Percentiles rank a stretch among this genome's conserved stretches.
These are phyloP conservation scores for Lecanicillium sp. DNA, from an alignment of 2,329 filamentous ascomycete species.

Conservation along the genomic window DNA sequence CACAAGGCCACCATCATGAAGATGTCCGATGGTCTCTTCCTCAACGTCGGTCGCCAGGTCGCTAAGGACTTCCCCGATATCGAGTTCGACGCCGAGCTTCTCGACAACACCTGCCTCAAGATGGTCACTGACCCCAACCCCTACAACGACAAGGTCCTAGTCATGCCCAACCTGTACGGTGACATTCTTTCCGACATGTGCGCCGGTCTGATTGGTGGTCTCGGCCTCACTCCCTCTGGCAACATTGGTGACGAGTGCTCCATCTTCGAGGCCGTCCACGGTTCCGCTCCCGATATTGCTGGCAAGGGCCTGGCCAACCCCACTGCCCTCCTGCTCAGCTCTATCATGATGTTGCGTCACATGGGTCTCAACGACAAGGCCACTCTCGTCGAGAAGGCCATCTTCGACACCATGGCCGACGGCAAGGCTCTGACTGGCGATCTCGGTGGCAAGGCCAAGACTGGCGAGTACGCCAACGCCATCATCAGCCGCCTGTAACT, in stretches of 20 bases:
- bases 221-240: slow-evolving; percentile 92
- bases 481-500: slow-evolving; percentile 67
- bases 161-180: slow-evolving; percentile 97
- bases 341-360: slow-evolving; percentile 99
- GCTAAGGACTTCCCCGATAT: slow-evolving; percentile 93
- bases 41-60: slow-evolving; percentile 75
- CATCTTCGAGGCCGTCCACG: slow-evolving; percentile 99
- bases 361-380: slow-evolving; percentile 87
- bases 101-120: slow-evolving; percentile 99
- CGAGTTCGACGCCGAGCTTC: slow-evolving; percentile 94
- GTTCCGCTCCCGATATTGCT: slow-evolving; percentile 91
- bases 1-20: slow-evolving; percentile 99
- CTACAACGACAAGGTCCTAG: slow-evolving; percentile 98
- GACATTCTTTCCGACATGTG: slow-evolving; percentile 99
- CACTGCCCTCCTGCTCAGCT: slow-evolving; percentile 87
- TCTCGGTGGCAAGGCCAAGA: slow-evolving; percentile 93
- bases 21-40: slow-evolving; percentile 98
- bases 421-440: slow-evolving; percentile 95
- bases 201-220: slow-evolving; percentile 93
- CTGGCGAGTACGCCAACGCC: slow-evolving; percentile 82
- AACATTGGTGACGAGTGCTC: slow-evolving; percentile 99
- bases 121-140: slow-evolving; percentile 93
- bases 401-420: slow-evolving; percentile 90
- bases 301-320: slow-evolving; percentile 96
- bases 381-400: slow-evolving; percentile 81